Evolutionary conservation across 441 rosid species (phyloP), one percentile per base, ranked within the genome.

Genomic region (Sinapis alba): DNA sequence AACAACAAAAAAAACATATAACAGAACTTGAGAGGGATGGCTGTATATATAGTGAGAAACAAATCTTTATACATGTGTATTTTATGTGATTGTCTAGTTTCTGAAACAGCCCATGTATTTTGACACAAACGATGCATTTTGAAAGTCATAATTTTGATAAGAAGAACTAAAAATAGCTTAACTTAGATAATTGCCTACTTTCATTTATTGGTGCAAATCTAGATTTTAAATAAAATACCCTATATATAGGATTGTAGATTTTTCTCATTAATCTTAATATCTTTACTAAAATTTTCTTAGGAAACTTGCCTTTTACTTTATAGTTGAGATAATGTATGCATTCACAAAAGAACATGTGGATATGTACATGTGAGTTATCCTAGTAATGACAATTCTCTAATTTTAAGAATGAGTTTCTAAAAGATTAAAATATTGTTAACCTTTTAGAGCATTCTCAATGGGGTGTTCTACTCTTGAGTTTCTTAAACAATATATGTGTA

Each of bases 201-300:
- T 65, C 16, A 65, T 47, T 43, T 5, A 66, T 47, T 50, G 70
- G 43, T 66, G 1, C 27, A 47, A 66, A 66, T 66, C 70, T 45
- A 65, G 23, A 5, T 13, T 45, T 26, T 45, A 15, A 65, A 2
- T 15, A 5, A 64, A 45, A 15, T 24, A 24, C 3, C 5, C 45
- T 8, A 65, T 24, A 24, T 24, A 24, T 28, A 28, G 7, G 32
- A 32, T 32, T 32, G 11, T 32, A 32, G 7, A 7, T 32, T 7
- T 7, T 8, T 32, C 36, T 32, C 36, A 32, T 32, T 32, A 7
- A 32, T 32, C 2, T 32, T 32, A 32, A 32, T 7, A 32, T 8
- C 6, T 32, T 8, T 32, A 32, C 36, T 32, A 32, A 7, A 32
- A 32, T 32, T 32, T 7, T 32, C 36, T 36, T 10, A 36, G 12